A percentile compares a stretch with the other conserved stretches of the same genome.
These are phyloP conservation scores for Bruguiera hainesii DNA, from an alignment of 441 rosid species.

Conservation along the genomic window DNA sequence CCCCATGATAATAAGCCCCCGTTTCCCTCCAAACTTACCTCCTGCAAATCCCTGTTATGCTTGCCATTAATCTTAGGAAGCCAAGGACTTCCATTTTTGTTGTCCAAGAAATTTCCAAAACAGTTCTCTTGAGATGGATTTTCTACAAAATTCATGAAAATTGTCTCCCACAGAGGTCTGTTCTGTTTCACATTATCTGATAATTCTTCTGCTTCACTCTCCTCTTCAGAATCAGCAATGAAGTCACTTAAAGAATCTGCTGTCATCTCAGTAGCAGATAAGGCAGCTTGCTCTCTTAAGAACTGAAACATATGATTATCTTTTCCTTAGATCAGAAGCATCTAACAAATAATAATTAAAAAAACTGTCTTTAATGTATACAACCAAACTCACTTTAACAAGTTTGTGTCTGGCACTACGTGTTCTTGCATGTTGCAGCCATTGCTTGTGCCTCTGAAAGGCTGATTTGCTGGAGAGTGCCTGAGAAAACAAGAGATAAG, in stretches of 20 bases:
- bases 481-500: conserved; percentile 15
- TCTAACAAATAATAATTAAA: background rate
- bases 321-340: conserved; percentile 7
- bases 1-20: conserved; percentile 57
- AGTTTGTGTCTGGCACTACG: conserved; percentile 97
- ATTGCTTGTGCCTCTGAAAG: conserved; percentile 91
- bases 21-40: conserved; percentile 39
- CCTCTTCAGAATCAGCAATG: conserved; percentile 67
- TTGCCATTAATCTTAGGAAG: conserved; percentile 83
- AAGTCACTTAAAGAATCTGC: conserved; percentile 67
- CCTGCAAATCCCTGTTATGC: conserved; percentile 61
- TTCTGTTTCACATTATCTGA: conserved; percentile 38
- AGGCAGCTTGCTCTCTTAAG: conserved; percentile 88
- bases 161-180: conserved; percentile 66
- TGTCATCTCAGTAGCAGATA: conserved; percentile 78
- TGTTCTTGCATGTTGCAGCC: conserved; percentile 97
- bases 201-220: conserved; percentile 56
- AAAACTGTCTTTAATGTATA: conserved; percentile 11
- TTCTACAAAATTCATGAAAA: conserved; percentile 46
- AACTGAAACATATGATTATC: conserved; percentile 58
- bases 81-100: conserved; percentile 52
- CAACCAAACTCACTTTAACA: conserved; percentile 60
- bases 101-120: conserved; percentile 30
- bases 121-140: conserved; percentile 42
- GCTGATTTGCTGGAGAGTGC: conserved; percentile 61